Evolutionary conservation across 2,329 filamentous ascomycete genomes (phyloP), one percentile per base, ranked within the genome.

Genomic region (Fusarium humuli): DNA sequence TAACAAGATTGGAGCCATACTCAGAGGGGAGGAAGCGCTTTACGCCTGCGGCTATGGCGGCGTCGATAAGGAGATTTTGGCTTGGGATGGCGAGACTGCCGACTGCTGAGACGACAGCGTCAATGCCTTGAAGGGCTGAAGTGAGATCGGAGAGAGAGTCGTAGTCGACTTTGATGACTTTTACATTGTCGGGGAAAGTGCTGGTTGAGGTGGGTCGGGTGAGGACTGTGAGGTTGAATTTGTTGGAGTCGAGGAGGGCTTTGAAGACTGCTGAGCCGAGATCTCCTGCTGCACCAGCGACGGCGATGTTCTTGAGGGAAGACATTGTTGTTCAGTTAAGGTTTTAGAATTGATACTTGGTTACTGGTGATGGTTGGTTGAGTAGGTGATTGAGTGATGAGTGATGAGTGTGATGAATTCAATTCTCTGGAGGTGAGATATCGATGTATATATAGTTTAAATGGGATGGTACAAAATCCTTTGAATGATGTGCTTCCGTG

Each of bases 21-120:
- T 91, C 88, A 4, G 86, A 86, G 4, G 89, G 88, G 32, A 91
- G 78, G 79, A 90, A 89, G 14, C 88, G 84, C 74, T 88, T 83
- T 1, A 91, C 87, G 7, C 88, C 88, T 6, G 88, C 87, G 6
- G 83, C 83, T 29, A 88, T 79, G 32, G 88, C 85, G 1, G 88
- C 90, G 32, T 90, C 85, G 46, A 91, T 82, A 47, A 91, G 79
- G 13, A 83, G 75, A 11, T 55, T 40, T 56, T 80, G 79, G 9
- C 59, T 60, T 23, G 79, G 79, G 42, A 88, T 78, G 2, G 83
- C 79, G 3, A 81, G 80, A 22, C 75, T 73, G 13, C 67, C 72
- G 44, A 79, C 29, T 7, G 76, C 72, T 2, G 77, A 77, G 29
- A 91, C 76, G 20, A 90, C 81, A 1, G 85, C 88, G 66, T 91